Base-by-base conservation (phyloP, 306 rosid genomes). In the Argentina anserina region DNA sequence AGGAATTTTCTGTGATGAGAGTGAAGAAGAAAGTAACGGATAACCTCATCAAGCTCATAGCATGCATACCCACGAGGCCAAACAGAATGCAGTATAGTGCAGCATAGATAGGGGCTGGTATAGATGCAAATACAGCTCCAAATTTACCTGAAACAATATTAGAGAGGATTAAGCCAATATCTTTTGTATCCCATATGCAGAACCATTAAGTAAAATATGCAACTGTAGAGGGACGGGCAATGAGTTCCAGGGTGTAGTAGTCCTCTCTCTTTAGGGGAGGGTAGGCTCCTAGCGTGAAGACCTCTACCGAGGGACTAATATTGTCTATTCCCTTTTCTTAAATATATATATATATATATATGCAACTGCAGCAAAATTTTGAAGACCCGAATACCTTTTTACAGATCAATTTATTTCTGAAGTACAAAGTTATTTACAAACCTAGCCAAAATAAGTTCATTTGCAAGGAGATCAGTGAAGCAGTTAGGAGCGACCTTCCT, bases 71-170 rank as follows among this genome's bases (percentile, higher is more conserved):
- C 25, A 94, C 97, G 20, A 94, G 92, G 79, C 98, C 97, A 5
- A 88, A 94, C 78, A 94, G 90, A 76, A 94, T 21, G 69, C 98
- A 94, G 84, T 94, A 91, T 26, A 88, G 56, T 4, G 97, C 98
- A 67, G 98, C 87, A 63, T 82, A 94, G 76, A 94, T 91, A 0
- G 98, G 91, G 83, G 87, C 79, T 34, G 97, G 98, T 82, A 94
- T 94, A 8, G 98, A 94, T 67, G 98, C 98, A 85, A 94, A 94
- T 69, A 94, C 94, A 65, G 98, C 98, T 43, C 98, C 98, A 76
- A 94, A 94, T 75, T 94, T 91, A 42, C 98, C 98, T 94, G 86
- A 63, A 79, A 52, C 41, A 20, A 70, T 46, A 50, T 29, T 56
- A 31, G 43, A 31, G 43, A 74, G 77, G 56, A 12, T 77, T 47